Conservation (phyloP, 345 rosid genomes). For the Boechera retrofracta region DNA sequence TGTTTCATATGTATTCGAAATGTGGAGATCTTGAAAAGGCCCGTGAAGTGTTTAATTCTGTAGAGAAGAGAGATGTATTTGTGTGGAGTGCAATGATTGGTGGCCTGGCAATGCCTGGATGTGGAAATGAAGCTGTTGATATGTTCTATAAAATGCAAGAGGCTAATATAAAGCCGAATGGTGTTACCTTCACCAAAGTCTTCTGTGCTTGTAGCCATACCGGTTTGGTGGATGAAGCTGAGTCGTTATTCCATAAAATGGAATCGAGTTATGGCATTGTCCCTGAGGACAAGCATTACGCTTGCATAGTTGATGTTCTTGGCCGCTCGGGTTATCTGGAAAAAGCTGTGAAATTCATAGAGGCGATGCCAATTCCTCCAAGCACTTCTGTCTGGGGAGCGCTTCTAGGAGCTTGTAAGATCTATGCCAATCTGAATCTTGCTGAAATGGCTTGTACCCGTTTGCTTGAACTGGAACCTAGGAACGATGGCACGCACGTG, state of each 20-base stretch:
- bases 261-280: constrained; percentile 55
- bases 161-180: constrained; percentile 59
- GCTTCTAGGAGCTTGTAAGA: constrained; percentile 73
- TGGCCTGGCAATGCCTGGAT: constrained; percentile 77
- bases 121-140: constrained; percentile 58
- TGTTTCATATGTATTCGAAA: constrained; percentile 84
- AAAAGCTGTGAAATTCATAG: constrained; percentile 66
- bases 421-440: constrained; percentile 63
- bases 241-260: constrained; percentile 57
- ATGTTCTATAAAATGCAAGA: constrained; percentile 66
- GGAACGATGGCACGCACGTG: constrained; percentile 66
- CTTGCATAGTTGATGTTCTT: constrained; percentile 75
- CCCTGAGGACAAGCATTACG: constrained; percentile 69
- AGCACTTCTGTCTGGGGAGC: constrained; percentile 72
- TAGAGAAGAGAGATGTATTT: constrained; percentile 61
- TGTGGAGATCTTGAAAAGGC: constrained; percentile 78
- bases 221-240: constrained; percentile 71
- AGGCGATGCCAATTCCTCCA: constrained; percentile 65
- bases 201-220: constrained; percentile 74
- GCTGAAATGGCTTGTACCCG: constrained; percentile 64
- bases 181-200: constrained; percentile 68
- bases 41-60: constrained; percentile 58
- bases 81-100: constrained; percentile 84
- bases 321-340: constrained; percentile 71
- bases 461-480: constrained; percentile 66